Evolutionary conservation across 2,329 filamentous ascomycete species (phyloP), one percentile per base, ranked within the genome.

Genomic region (Fusarium cyanostomum): DNA sequence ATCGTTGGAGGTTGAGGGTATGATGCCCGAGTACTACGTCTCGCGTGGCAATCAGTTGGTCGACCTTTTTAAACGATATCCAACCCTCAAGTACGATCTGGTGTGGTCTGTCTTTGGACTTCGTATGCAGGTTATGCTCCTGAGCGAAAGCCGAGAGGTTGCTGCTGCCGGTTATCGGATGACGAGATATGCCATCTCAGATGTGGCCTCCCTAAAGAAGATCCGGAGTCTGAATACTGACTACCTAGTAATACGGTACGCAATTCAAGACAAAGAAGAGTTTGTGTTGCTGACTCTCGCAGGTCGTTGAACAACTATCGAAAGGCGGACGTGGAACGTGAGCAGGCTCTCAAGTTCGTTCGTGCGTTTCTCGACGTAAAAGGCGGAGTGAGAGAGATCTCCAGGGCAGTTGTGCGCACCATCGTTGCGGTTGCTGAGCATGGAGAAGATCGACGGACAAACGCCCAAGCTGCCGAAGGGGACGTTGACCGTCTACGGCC

Each of bases 261-360:
- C 50, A n/a, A 7, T n/a, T 16, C 15, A 33, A 57, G 6, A 12
- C 11, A 26, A 5, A 6, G 3, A 8, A 5, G 10, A 12, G n/a
- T 21, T 10, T 10, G 8, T 12, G 27, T 33, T 58, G 21, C 68
- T 70, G 52, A 68, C 43, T 49, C 16, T 6, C 3, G 6, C 55
- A 86, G 84, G 59, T 98, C 95, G 1, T 81, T 99, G 30, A 92
- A 96, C 65, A 98, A 98, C 74, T 95, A 98, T 75, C 90, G 91
- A 72, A 98, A 97, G 76, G 92, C 94, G n/a, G 94, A 94, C 68
- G 92, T 99, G 15, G 95, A 99, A 79, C 87, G 96, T 51, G 95
- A 99, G 76, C 95, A 99, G 77, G 95, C 95, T 11, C 81, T 99
- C 70, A 99, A 99, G 75, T 97, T 99, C 74, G 89, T 98, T 24